Conservation (phyloP, 169 alveolate genomes). For the Perkinsus olseni region DNA sequence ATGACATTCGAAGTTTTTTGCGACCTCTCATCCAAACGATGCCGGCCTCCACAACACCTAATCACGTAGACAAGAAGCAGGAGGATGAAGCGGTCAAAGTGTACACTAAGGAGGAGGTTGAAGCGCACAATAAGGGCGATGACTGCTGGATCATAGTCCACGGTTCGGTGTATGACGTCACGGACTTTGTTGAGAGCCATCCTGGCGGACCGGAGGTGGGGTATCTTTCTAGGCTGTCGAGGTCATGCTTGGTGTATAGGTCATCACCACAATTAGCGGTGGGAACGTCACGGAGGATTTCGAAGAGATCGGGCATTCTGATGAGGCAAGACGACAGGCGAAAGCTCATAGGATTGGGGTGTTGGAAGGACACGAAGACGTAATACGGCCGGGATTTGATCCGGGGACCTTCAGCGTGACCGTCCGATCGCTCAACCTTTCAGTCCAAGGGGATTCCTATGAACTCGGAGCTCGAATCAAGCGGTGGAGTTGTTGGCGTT, state of each 20-base stretch:
- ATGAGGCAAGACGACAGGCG: constrained; percentile 21
- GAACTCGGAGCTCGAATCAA: background rate
- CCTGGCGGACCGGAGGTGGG: constrained; percentile 54
- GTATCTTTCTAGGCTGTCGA: background rate
- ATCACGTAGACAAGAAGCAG: background rate
- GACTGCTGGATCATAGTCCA: constrained; percentile 55
- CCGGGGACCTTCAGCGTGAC: background rate
- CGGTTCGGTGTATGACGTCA: constrained; percentile 53
- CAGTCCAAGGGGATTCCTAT: background rate
- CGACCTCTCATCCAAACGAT: background rate
- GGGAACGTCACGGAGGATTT: constrained; percentile 29
- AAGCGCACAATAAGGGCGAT: constrained; percentile 37
- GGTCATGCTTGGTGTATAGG: background rate
- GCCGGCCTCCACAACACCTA: background rate
- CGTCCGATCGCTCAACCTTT: background rate
- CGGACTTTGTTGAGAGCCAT: constrained; percentile 45
- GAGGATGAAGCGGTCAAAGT: background rate
- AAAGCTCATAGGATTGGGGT: constrained; percentile 21
- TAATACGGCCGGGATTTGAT: background rate
- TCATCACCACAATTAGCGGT: constrained; percentile 4
- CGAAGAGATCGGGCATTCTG: constrained; percentile 28
- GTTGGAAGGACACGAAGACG: constrained; percentile 17
- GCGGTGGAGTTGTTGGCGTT: background rate
- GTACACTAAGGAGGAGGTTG: constrained; percentile 24
- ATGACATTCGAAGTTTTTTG: background rate